Evolutionary conservation across 2,329 filamentous ascomycete genomes (phyloP).

Genomic region (Claviceps sp.): DNA sequence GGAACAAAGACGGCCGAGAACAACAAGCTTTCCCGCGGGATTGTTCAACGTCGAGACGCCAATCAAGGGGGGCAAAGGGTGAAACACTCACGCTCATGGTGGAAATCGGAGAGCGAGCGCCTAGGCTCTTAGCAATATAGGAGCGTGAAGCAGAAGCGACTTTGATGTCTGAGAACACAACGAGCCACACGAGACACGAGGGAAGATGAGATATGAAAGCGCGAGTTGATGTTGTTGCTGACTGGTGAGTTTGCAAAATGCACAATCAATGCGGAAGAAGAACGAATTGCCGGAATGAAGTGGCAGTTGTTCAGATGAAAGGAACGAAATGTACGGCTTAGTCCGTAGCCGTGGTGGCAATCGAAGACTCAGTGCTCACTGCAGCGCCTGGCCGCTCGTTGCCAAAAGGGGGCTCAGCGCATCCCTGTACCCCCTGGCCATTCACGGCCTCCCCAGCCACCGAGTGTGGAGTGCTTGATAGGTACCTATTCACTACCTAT

Average conservation of each 20-base stretch:
- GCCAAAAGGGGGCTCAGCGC: conserved; percentile 1
- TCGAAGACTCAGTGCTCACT: background rate
- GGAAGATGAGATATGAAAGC: background rate
- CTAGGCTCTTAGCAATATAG: too few relatives aligned
- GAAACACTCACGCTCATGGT: conserved; percentile 18
- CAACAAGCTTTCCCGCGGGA: background rate
- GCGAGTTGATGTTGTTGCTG: background rate
- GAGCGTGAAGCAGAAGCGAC: background rate
- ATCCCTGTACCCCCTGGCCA: background rate
- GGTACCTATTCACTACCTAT: background rate
- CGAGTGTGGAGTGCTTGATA: background rate
- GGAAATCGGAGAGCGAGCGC: conserved; percentile 7
- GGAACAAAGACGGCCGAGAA: background rate
- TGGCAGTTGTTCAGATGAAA: background rate
- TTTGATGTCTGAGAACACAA: background rate
- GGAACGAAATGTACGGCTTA: background rate
- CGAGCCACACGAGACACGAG: background rate
- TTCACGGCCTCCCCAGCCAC: background rate
- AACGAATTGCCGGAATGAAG: background rate
- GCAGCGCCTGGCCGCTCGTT: background rate
- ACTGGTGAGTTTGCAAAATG: background rate
- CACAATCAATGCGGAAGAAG: background rate
- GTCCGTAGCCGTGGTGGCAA: background rate
- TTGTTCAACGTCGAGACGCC: conserved; percentile 10
- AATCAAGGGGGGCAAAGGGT: conserved; percentile 10